Percentiles rank a stretch among this genome's conserved stretches.
Conservation (phyloP, 2,329 filamentous ascomycete species). For the Metarhizium guizhouense region DNA sequence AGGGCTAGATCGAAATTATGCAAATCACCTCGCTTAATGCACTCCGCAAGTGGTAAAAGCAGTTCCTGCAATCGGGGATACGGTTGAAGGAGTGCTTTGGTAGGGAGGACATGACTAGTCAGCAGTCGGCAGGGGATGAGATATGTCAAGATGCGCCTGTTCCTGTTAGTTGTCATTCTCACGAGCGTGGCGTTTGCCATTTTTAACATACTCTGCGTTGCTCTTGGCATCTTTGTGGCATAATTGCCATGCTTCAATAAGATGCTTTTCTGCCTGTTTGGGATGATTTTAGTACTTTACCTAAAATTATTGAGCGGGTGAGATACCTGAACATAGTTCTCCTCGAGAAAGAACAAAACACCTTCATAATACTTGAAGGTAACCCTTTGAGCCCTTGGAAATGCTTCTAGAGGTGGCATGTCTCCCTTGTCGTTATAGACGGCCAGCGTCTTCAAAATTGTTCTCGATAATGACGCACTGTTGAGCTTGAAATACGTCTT, state of each 20-base stretch:
- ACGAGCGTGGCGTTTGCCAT: not conserved
- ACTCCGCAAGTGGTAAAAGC: slow-evolving; percentile 67
- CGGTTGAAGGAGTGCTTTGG: slow-evolving; percentile 56
- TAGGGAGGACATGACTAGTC: slow-evolving; percentile 79
- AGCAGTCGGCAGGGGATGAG: slow-evolving; percentile 89
- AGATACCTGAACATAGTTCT: slow-evolving; percentile 72
- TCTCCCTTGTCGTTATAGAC: slow-evolving; percentile 64
- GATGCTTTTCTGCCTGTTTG: slow-evolving; percentile 62
- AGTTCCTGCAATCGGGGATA: slow-evolving; percentile 70
- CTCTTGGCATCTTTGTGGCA: slow-evolving; percentile 64
- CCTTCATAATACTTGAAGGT: slow-evolving; percentile 96
- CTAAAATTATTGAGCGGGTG: not conserved
- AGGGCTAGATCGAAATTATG: slow-evolving; percentile 77
- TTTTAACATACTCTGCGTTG: slow-evolving; percentile 67
- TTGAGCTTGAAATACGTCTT: slow-evolving; percentile 98
- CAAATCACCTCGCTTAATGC: slow-evolving; percentile 77
- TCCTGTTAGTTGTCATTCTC: slow-evolving; percentile 13
- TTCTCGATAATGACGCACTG: slow-evolving; percentile 80
- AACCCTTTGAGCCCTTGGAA: slow-evolving; percentile 83
- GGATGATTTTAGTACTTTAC: not conserved
- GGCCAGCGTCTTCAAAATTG: slow-evolving; percentile 74
- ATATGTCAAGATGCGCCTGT: slow-evolving; percentile 82
- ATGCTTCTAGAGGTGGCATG: slow-evolving; percentile 69
- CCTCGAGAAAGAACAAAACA: slow-evolving; percentile 87
- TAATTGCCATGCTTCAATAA: slow-evolving; percentile 72